Evolutionary conservation across 2,329 filamentous ascomycete species (phyloP).

Genomic region (Apiospora sp.): DNA sequence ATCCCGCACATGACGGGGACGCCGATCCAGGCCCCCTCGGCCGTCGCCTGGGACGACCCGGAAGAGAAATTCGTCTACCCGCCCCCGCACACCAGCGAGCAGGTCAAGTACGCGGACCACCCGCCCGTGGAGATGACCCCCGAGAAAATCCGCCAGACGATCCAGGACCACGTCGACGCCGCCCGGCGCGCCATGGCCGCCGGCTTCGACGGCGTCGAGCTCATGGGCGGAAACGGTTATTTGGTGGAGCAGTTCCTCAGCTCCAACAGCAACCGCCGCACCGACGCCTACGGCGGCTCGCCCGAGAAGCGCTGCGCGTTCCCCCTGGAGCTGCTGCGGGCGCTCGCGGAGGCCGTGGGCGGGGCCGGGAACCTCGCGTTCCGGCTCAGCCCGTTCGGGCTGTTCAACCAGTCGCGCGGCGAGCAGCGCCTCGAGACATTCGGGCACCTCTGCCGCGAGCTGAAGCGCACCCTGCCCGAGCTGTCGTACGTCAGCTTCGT

Average conservation of each 20-base stretch:
- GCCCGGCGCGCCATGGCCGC: constrained; percentile 41
- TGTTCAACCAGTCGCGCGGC: constrained; percentile 55
- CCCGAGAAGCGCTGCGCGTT: constrained; percentile 42
- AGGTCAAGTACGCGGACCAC: constrained; percentile 37
- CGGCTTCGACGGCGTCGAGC: constrained; percentile 60
- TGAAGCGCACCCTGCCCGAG: constrained; percentile 40
- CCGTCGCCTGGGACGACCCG: constrained; percentile 30
- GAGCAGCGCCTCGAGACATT: constrained; percentile 56
- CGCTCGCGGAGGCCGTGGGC: constrained; percentile 39
- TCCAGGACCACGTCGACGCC: constrained; percentile 37
- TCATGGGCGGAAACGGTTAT: constrained; percentile 37
- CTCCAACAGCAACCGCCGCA: constrained; percentile 39
- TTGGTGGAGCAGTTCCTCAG: constrained; percentile 34
- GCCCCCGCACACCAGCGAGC: constrained; percentile 27
- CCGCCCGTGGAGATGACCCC: constrained; percentile 50
- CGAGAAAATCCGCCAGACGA: constrained; percentile 36
- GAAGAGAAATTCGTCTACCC: constrained; percentile 35
- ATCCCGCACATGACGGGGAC: constrained; percentile 32
- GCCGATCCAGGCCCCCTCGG: constrained; percentile 28
- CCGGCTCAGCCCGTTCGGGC: constrained; percentile 48
- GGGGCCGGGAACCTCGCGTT: constrained; percentile 39
- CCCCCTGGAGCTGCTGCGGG: constrained; percentile 41
- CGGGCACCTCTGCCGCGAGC: constrained; percentile 51
- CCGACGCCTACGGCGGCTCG: constrained; percentile 43
- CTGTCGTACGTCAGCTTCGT: constrained; percentile 58